A percentile compares a stretch with the other conserved stretches of the same genome.
Evolutionary conservation across 805 yeast genomes (phyloP).

Genomic region (Candida railenensis): DNA sequence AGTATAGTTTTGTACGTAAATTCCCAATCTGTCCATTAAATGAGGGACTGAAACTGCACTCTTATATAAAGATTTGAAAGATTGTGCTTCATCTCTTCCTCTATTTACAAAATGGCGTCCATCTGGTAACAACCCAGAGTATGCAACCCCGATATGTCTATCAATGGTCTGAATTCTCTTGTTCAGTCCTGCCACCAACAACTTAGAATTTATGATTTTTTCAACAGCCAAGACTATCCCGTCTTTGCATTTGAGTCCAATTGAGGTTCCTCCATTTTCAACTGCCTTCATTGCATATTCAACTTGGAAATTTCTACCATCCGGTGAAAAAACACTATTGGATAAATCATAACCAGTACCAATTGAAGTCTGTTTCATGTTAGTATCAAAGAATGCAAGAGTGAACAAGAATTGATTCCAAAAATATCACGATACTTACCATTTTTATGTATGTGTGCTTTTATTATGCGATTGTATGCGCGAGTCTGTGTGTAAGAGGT

Average conservation of each 20-base stretch:
- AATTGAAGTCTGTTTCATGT: slow-evolving; percentile 65
- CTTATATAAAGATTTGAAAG: slow-evolving; percentile 75
- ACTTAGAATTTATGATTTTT: slow-evolving; percentile 80
- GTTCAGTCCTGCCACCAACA: slow-evolving; percentile 86
- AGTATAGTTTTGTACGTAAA: slow-evolving; percentile 92
- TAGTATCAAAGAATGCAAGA: slow-evolving; percentile 1
- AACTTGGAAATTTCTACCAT: slow-evolving; percentile 94
- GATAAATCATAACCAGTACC: slow-evolving; percentile 99
- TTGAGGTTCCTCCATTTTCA: slow-evolving; percentile 93
- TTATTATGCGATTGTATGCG: background rate
- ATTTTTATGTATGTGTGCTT: background rate
- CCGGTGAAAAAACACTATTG: slow-evolving; percentile 91
- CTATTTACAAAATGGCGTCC: slow-evolving; percentile 91
- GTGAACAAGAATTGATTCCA: background rate
- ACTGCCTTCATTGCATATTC: slow-evolving; percentile 98
- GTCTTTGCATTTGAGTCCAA: slow-evolving; percentile 89
- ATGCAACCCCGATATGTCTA: slow-evolving; percentile 90
- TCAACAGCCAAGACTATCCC: slow-evolving; percentile 98
- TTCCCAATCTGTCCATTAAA: slow-evolving; percentile 82
- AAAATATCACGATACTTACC: background rate
- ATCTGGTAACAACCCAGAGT: slow-evolving; percentile 94
- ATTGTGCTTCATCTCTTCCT: slow-evolving; percentile 87
- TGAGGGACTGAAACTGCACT: slow-evolving; percentile 77
- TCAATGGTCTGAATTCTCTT: slow-evolving; percentile 91
- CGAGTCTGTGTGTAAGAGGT: no score